A percentile compares a stretch with the other conserved stretches of the same genome.
These are phyloP conservation scores for Boletus tylopilopsis DNA, from an alignment of 768 basidiomycete genomes.

Conservation along the genomic window DNA sequence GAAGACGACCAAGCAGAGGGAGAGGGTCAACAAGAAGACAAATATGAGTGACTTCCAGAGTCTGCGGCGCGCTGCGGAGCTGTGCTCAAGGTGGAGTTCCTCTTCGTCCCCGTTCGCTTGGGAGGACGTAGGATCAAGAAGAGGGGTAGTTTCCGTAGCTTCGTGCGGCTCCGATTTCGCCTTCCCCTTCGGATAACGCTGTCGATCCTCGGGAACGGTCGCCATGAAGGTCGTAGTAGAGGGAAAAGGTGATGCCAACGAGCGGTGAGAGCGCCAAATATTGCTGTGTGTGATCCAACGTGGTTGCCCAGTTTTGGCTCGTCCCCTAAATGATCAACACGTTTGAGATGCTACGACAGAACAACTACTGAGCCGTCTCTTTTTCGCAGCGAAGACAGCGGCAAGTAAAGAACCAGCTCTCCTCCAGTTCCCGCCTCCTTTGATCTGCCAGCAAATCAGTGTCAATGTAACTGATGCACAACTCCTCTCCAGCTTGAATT, in stretches of 20 bases:
- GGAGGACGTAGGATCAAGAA: slow-evolving; percentile 25
- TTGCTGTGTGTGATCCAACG: slow-evolving; percentile 12
- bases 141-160: slow-evolving; percentile 29
- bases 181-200: slow-evolving; percentile 24
- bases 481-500: slow-evolving; percentile 47
- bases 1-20: slow-evolving; percentile 44
- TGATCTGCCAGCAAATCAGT: slow-evolving; percentile 28
- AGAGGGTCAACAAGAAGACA: slow-evolving; percentile 59
- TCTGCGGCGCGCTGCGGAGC: slow-evolving; percentile 18
- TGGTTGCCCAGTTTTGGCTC: slow-evolving; percentile 11
- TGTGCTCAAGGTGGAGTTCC: slow-evolving; percentile 20
- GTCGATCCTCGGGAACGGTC: slow-evolving; percentile 11
- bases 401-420: slow-evolving; percentile 58
- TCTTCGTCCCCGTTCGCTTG: slow-evolving; percentile 20
- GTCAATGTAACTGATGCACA: slow-evolving; percentile 57
- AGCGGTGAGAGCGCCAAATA: slow-evolving; percentile 1
- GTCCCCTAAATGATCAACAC: not conserved
- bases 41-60: slow-evolving; percentile 34
- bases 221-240: slow-evolving; percentile 22
- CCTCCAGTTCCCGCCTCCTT: slow-evolving; percentile 39
- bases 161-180: slow-evolving; percentile 20
- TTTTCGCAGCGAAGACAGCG: slow-evolving; percentile 42
- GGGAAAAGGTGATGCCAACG: not conserved
- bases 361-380: slow-evolving; percentile 8
- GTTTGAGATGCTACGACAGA: too few species aligned